Evolutionary conservation across 148 eudicot species (phyloP), one percentile per base, ranked within the genome.

Genomic region (Simmondsia chinensis): DNA sequence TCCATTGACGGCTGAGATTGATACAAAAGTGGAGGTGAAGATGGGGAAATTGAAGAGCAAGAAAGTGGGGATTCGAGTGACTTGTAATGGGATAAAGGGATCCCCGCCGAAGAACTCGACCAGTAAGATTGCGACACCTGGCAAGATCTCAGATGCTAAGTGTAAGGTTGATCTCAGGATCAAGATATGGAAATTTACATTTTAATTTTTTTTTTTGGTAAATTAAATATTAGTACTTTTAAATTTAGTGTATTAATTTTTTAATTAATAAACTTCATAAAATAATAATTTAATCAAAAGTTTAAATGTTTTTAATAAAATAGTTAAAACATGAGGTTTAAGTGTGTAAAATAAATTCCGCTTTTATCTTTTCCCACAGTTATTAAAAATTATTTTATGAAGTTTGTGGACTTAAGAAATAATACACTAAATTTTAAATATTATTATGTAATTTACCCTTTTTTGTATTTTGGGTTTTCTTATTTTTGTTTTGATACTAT

Each of bases 151-250:
- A 0, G 32, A 61, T 11, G 66, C 83, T 1, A 82, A 77, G 45
- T 91, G 99, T 79, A 79, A 86, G 83, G 89, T 91, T 56, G 94
- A 85, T 82, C 86, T 86, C 11, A 57, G 91, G 39, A 65, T 91
- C 74, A 86, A 77, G 95, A 91, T 91, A 78, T 82, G 82, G 89
- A 91, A 82, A 73, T 79, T 74, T 56, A 82, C 88, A 0, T 81
- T 89, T 52, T 84, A 59, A 51, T 22, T 35, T 18, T 16, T 18
- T 4, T n/a, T 27, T 50, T 38, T 12, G n/a, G n/a, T n/a, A n/a
- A n/a, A n/a, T n/a, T n/a, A n/a, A n/a, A n/a, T n/a, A n/a, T n/a
- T n/a, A n/a, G n/a, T n/a, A n/a, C n/a, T n/a, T n/a, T n/a, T n/a
- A n/a, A n/a, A n/a, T n/a, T n/a, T n/a, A n/a, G n/a, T n/a, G n/a